Base-by-base conservation (phyloP, 352 stramenopile species). In the Phytophthora pluvialis region DNA sequence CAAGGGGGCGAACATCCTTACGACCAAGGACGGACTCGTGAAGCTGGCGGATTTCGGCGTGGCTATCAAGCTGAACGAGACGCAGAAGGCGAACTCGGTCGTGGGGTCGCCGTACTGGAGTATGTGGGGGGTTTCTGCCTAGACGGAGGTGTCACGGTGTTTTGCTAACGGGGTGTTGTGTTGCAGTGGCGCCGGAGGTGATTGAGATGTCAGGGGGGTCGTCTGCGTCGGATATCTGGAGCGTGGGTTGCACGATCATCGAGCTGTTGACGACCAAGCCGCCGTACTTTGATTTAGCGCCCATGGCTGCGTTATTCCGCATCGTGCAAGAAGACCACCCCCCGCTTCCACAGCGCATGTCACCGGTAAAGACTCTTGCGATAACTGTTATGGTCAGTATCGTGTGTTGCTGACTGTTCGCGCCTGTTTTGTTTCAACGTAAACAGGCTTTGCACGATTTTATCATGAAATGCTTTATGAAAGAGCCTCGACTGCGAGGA, bases 91-190 rank as follows among this genome's bases (percentile, higher is more conserved):
- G 38, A 88, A 97, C 51, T 91, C 90, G 5, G 89, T 98, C 28
- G 88, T 98, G 11, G 95, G 95, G 2, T 98, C 95, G 6, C 95
- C 95, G 0, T 98, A 98, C 60, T 98, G 95, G 95, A 98, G 87
- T 95, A 67, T 9, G 53, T 47, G 48, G 5, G 58, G 39, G 28
- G 5, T 15, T 47, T 11, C 21, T 47, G n/a, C 3, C 2, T 21
- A 8, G 13, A 42, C 25, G 33, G 32, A 29, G 16, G 0, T 39
- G 6, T 48, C 44, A 2, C 40, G 45, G 16, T 16, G 11, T 25
- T 28, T 21, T 40, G 11, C 12, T 69, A 2, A 52, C 15, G 8
- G 25, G 1, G 15, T 72, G 16, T 47, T 64, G 51, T 60, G 21
- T 57, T 66, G 32, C 44, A 95, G 88, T 99, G 93, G 95, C 95